Evolutionary conservation across 768 basidiomycete genomes (phyloP).

Genomic region (Mycena crocata): DNA sequence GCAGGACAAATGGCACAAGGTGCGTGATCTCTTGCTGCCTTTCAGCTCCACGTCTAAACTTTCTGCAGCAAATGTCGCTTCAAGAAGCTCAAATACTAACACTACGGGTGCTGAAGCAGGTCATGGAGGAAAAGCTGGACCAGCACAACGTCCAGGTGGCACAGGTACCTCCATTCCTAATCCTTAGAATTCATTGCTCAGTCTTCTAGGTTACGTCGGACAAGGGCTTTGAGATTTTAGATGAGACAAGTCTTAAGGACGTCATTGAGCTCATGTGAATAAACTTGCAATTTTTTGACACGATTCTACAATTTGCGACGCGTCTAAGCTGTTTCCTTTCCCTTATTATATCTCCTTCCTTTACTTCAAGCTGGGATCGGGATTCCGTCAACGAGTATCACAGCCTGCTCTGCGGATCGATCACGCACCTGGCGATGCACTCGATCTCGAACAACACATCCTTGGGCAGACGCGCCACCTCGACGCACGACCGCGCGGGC

Average conservation of each 20-base stretch:
- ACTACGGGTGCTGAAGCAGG: constrained; percentile 94
- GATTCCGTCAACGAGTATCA: constrained; percentile 7
- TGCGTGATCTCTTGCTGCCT: constrained; percentile 41
- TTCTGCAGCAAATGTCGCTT: constrained; percentile 88
- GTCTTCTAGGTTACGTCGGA: constrained; percentile 75
- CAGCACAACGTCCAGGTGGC: constrained; percentile 98
- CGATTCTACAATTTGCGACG: neutral
- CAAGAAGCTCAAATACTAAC: constrained; percentile 89
- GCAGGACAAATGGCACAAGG: constrained; percentile 97
- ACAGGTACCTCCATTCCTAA: constrained; percentile 65
- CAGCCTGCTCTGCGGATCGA: neutral
- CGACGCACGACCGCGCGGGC: constrained; percentile 93
- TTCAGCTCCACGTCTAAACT: neutral
- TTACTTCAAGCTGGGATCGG: constrained; percentile 48
- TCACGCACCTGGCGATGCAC: constrained; percentile 78
- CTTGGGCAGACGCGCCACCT: constrained; percentile 89
- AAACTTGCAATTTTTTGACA: constrained; percentile 20
- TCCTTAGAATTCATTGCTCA: neutral
- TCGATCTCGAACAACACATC: constrained; percentile 95
- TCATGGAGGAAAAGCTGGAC: constrained; percentile 99
- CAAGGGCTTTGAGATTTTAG: constrained; percentile 91
- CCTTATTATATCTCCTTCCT: constrained; percentile 12
- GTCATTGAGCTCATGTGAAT: constrained; percentile 87
- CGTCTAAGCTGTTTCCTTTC: neutral
- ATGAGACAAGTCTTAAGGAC: constrained; percentile 82